Evolutionary conservation across 208 protist species (phyloP), one percentile per base, ranked within the genome.

Genomic region (Trypanosoma boissoni): DNA sequence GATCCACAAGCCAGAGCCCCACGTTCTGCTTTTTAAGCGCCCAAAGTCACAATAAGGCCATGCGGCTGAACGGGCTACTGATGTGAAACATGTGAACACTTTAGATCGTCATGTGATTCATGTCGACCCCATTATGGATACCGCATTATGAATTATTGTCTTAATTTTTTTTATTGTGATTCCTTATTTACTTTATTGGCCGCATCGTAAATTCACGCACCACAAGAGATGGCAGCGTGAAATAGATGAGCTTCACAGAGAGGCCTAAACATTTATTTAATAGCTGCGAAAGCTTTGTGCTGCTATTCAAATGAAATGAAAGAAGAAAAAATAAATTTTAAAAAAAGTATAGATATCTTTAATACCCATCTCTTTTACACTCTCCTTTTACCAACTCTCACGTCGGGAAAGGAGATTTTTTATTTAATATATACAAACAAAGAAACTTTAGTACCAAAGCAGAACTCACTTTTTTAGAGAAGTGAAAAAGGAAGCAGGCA

Each of bases 11-110:
- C 96, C 97, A 12, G 97, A 98, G 80, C 97, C 95, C 21, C 94
- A 99, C 71, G 97, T 99, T 29, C 77, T 99, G 7, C 86, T 98
- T 26, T 98, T 98, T 73, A 90, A 95, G 70, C 82, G 97, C 0
- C 84, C 86, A 3, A 75, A 76, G 37, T 49, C 46, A 16, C 34
- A 63, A 16, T 68, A 74, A 49, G 39, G 6, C 18, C 16, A 16
- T 20, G 27, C 7, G 29, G 6, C 29, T 58, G n/a, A n/a, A n/a
- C n/a, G n/a, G n/a, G n/a, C n/a, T n/a, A n/a, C n/a, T n/a, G n/a
- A n/a, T n/a, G n/a, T n/a, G n/a, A n/a, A n/a, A n/a, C n/a, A n/a
- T n/a, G n/a, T n/a, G n/a, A n/a, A n/a, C n/a, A n/a, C n/a, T n/a
- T n/a, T n/a, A n/a, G n/a, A n/a, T n/a, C n/a, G n/a, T n/a, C n/a